phyloP scores from a whole-genome alignment of 192 early-diverging fungal genomes.

The Ambispora gerdemannii region DNA sequence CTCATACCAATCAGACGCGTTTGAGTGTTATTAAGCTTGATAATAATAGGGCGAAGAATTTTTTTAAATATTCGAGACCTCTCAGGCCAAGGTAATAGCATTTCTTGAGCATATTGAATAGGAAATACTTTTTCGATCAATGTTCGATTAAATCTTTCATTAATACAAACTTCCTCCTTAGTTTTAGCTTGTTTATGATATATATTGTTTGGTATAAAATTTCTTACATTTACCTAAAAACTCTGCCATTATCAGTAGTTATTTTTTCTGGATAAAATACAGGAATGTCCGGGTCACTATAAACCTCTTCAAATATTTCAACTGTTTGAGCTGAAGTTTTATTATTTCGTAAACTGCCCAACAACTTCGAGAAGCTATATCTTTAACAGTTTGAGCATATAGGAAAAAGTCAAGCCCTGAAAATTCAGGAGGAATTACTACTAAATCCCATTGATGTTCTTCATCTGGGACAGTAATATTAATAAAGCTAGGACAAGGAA shows the following conservation, averaged over 20 bases:
- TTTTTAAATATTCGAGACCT: neutral
- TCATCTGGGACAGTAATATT: no score
- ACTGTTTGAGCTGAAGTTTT: neutral
- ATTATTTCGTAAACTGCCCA: no score
- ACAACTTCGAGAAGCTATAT: no score
- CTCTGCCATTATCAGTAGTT: slow-evolving; percentile 8
- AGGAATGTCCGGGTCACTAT: neutral
- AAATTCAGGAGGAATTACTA: no score
- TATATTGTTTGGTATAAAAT: neutral
- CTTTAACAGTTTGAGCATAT: no score
- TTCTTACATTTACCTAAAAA: slow-evolving; percentile 2
- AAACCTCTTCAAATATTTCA: neutral
- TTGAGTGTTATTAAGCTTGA: neutral
- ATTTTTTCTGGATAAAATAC: neutral
- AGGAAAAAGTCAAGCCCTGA: no score
- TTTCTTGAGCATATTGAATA: neutral
- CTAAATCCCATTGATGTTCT: no score
- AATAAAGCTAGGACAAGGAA: no score
- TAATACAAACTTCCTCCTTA: neutral
- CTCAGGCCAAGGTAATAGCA: neutral
- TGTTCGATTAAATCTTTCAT: slow-evolving; percentile 13
- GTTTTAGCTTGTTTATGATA: neutral
- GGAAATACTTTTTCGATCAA: neutral
- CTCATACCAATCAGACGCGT: slow-evolving; percentile 2
- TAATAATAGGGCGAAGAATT: neutral